Evolutionary conservation across 345 rosid genomes (phyloP), one percentile per base, ranked within the genome.

Genomic region (Populus pruinosa): DNA sequence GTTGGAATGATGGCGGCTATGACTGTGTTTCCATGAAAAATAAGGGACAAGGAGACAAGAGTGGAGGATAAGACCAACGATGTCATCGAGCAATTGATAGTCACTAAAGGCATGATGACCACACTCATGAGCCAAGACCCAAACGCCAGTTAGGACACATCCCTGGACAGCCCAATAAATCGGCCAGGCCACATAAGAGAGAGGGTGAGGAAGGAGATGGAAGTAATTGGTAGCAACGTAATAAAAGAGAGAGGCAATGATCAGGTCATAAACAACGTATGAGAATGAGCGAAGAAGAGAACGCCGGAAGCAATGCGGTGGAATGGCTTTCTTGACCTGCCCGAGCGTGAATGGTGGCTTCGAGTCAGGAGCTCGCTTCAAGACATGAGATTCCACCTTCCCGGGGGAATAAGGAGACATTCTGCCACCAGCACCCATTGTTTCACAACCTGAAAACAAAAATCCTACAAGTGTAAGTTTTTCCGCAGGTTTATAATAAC

Each of bases 81-180:
- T 61, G 49, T 80, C 83, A 31, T 85, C 81, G 12, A 85, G 63
- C 64, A 69, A 71, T 20, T 68, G 83, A 49, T 85, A 68, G 38
- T 85, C 69, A 18, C 85, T 79, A 70, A 85, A 85, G 69, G 85
- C 87, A 27, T 77, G 85, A 47, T 85, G 87, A 31, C 87, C 85
- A 13, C 87, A 82, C 72, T 85, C 85, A 21, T 82, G 87, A 14
- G 85, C 82, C 6, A 82, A 14, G 49, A 82, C 87, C 84, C 80
- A 76, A 39, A 85, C 69, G 6, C 79, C 86, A 1, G 82, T 80
- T 71, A 80, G 80, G 55, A 83, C 79, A 56, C 82, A 80, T 47
- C 88, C 88, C 44, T 83, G 84, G 59, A 80, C 2, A 13, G 72
- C 64, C 82, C 84, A 76, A 71, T 83, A 85, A 56, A 82, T 20